Base-by-base conservation (phyloP, 1,139 yeast species). In the Candida sanyaensis region DNA sequence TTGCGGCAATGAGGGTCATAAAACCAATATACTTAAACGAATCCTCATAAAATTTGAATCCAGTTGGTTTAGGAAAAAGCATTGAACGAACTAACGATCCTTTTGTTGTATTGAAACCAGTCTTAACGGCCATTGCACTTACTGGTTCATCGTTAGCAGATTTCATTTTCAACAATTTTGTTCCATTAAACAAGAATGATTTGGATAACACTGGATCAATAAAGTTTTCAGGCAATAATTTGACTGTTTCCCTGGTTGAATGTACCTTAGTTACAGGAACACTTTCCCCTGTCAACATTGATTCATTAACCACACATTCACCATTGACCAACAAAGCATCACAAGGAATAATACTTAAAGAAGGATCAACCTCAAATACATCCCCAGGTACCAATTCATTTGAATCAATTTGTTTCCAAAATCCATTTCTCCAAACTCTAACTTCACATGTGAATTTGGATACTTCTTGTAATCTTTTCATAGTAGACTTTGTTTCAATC, bases 231-330 rank as follows among this genome's bases (percentile, higher is more conserved):
- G 80, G 75, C 38, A 90, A 66, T 13, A 72, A 73, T 29, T 71
- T 70, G 39, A 90, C 78, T 0, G 85, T 78, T 17, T 83, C 90
- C 27, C 78, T 79, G 0, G 79, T 71, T 1, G 96, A 91, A 3
- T 87, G 78, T 5, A 75, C 55, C 63, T 93, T 93, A 0, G 97
- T 81, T 2, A 93, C 96, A 0, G 99, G 99, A 1, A 93, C 98
- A 49, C 97, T 90, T 64, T 93, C 99, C 37, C 99, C 99, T 0
- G 98, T 93, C 30, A 92, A 77, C 96, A 92, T 92, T 9, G 96
- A 88, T 63, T 92, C 98, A 65, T 93, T 93, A 13, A 92, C 87
- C 49, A 93, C 90, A 65, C 96, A 89, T 62, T 91, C 98, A 46
- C 99, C 99, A 41, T 92, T 83, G 26, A 92, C 69, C 43, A 93